Evolutionary conservation across 495 filamentous ascomycete genomes (phyloP).

Genomic region (Aspergillus avenaceus): DNA sequence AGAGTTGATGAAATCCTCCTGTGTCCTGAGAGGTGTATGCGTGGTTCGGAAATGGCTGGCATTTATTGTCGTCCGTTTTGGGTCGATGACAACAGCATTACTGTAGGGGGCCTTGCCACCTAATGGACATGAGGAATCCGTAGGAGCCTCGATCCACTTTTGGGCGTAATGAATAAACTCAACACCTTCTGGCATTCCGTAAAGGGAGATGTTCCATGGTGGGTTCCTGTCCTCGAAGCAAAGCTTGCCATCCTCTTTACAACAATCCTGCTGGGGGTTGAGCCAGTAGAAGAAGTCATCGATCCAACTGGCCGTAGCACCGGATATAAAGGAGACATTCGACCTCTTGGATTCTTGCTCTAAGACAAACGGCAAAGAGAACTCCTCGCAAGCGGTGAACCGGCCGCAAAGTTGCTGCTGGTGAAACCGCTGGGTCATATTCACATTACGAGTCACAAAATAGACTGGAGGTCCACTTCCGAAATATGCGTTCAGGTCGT

Average conservation of each 20-base stretch:
- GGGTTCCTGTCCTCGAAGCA: slow-evolving; percentile 77
- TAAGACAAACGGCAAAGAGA: slow-evolving; percentile 80
- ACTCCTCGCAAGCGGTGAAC: slow-evolving; percentile 79
- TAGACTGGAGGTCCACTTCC: slow-evolving; percentile 91
- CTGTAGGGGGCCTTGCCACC: slow-evolving; percentile 86
- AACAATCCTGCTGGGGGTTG: slow-evolving; percentile 84
- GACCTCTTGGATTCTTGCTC: slow-evolving; percentile 90
- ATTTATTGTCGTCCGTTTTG: slow-evolving; percentile 54
- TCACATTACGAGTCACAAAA: slow-evolving; percentile 81
- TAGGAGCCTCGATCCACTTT: slow-evolving; percentile 77
- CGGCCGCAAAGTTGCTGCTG: slow-evolving; percentile 89
- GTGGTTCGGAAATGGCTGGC: slow-evolving; percentile 90
- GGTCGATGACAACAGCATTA: slow-evolving; percentile 76
- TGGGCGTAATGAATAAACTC: slow-evolving; percentile 84
- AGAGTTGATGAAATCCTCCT: slow-evolving; percentile 89
- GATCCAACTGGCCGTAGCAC: slow-evolving; percentile 91
- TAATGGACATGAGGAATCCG: slow-evolving; percentile 76
- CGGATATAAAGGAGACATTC: slow-evolving; percentile 85
- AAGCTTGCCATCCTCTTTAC: slow-evolving; percentile 57
- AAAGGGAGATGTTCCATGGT: slow-evolving; percentile 80
- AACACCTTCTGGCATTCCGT: slow-evolving; percentile 85
- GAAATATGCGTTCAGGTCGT: slow-evolving; percentile 91
- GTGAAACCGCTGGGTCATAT: slow-evolving; percentile 64
- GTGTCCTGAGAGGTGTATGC: slow-evolving; percentile 79
- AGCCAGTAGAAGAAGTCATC: slow-evolving; percentile 97